These are phyloP conservation scores for Cutaneotrichosporon spelunceum DNA, from an alignment of 1,284 basidiomycete genomes.

Conservation along the genomic window DNA sequence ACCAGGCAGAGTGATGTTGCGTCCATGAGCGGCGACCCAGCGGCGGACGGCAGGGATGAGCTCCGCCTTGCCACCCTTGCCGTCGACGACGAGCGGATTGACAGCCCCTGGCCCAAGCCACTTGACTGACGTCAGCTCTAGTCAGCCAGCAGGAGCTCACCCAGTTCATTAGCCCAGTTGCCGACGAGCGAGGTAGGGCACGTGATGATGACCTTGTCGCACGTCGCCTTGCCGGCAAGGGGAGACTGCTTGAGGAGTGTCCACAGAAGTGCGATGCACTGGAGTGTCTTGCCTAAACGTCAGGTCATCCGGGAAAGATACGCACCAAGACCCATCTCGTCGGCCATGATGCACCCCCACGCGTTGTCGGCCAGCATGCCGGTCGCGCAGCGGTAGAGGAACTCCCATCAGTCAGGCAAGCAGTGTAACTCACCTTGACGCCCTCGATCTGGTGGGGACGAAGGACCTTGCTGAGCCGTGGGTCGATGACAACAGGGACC, in stretches of 20 bases:
- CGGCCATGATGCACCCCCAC: conserved; percentile 97
- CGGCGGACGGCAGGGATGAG: conserved; percentile 72
- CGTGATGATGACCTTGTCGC: conserved; percentile 97
- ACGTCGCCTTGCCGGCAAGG: conserved; percentile 73
- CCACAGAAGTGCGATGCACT: conserved; percentile 96
- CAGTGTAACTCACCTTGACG: conserved; percentile 68
- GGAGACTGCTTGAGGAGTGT: conserved; percentile 97
- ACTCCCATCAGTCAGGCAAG: conserved; percentile 54
- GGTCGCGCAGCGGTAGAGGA: conserved; percentile 90
- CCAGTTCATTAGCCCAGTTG: conserved; percentile 98
- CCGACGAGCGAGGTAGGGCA: conserved; percentile 95
- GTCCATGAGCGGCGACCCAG: conserved; percentile 81
- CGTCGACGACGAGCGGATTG: conserved; percentile 78
- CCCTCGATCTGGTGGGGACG: conserved; percentile 98
- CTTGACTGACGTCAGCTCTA: conserved; percentile 61
- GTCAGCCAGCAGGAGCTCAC: conserved; percentile 52
- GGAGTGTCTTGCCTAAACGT: conserved; percentile 70
- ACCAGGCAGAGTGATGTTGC: conserved; percentile 87
- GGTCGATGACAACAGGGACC: conserved; percentile 96
- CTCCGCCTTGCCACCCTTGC: conserved; percentile 80
- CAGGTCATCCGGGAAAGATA: neutral
- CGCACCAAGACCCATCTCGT: conserved; percentile 92
- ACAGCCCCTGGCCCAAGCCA: conserved; percentile 86
- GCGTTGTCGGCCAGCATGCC: conserved; percentile 89
- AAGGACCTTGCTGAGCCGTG: conserved; percentile 76